Evolutionary conservation across 305 asterid genomes (phyloP), one percentile per base, ranked within the genome.

Genomic region (Fraxinus sp.): DNA sequence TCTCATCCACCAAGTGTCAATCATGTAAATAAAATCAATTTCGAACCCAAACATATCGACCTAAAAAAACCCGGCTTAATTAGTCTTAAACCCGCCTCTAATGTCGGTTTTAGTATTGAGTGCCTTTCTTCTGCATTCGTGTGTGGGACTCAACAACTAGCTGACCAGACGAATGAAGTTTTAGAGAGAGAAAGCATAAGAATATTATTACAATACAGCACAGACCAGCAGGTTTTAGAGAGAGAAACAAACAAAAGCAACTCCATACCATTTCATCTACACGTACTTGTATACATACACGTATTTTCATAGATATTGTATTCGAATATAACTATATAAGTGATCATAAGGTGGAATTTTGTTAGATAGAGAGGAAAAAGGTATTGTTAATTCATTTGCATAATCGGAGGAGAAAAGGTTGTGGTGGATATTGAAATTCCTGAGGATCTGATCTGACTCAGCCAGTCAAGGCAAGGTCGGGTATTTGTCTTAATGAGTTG

Each of bases 401-500:
- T 72, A 30, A 71, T 33, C 76, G 44, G 76, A 72, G 46, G 44
- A 72, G 46, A 72, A 26, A 68, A 68, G 39, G 37, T 68, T 68
- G 37, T 26, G 39, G 75, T 30, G 37, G 75, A 68, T 28, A 68
- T 68, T 68, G 75, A 44, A 46, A 46, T 77, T 77, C 41, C 70
- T 26, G 80, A n/a, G 80, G 28, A 72, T 32, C 76, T 72, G 76
- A 72, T 72, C 76, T 33, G 46, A 33, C 46, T 72, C 46, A 72
- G 13, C 44, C 26, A 72, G 76, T 72, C 76, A 72, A 72, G 46
- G 46, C 24, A 72, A 70, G 76, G 76, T 72, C 76, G 26, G 37
- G 46, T 72, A 24, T 28, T 28, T 28, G 86, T 70, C 81, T 89
- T 88, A 92, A 93, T 93, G 98, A 92, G 89, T 90, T 92, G 76